These are phyloP conservation scores for Pseudogymnoascus sp. DNA, from an alignment of 2,329 filamentous ascomycete species.

Conservation along the genomic window DNA sequence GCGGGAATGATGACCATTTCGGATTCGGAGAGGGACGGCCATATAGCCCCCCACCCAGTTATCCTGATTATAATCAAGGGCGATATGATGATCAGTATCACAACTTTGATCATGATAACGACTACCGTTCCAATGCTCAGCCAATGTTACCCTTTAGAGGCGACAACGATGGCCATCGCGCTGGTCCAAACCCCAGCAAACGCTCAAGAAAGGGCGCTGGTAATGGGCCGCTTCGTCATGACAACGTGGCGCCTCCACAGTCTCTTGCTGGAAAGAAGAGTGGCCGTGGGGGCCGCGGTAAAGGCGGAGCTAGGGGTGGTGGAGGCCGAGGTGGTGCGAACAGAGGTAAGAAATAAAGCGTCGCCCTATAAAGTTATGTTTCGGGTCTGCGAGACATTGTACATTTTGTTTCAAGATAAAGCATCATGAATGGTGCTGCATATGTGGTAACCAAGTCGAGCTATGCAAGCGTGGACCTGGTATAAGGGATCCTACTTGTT, in stretches of 20 bases:
- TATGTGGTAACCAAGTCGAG: neutral
- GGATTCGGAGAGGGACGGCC: neutral
- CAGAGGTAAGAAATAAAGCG: slow-evolving; percentile 1
- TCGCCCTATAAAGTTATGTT: neutral
- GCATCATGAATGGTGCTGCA: neutral
- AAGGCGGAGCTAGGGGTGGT: slow-evolving; percentile 7
- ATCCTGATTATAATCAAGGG: slow-evolving; percentile 5
- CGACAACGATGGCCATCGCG: neutral
- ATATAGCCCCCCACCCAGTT: neutral
- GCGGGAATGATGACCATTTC: neutral
- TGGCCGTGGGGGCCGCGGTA: slow-evolving; percentile 1
- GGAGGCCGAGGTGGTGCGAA: neutral
- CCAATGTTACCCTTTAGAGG: neutral
- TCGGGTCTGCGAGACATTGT: slow-evolving; percentile 4
- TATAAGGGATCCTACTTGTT: neutral
- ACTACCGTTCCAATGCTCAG: neutral
- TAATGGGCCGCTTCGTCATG: neutral
- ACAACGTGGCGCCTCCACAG: neutral
- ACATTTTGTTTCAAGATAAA: neutral
- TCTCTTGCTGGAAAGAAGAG: slow-evolving; percentile 2
- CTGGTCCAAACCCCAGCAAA: neutral
- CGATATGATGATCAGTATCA: slow-evolving; percentile 7
- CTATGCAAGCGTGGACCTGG: neutral
- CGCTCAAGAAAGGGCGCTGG: neutral
- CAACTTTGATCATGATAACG: slow-evolving; percentile 2